Base-by-base conservation (phyloP, 1,284 basidiomycete genomes). In the Sanghuangporus weigelae region DNA sequence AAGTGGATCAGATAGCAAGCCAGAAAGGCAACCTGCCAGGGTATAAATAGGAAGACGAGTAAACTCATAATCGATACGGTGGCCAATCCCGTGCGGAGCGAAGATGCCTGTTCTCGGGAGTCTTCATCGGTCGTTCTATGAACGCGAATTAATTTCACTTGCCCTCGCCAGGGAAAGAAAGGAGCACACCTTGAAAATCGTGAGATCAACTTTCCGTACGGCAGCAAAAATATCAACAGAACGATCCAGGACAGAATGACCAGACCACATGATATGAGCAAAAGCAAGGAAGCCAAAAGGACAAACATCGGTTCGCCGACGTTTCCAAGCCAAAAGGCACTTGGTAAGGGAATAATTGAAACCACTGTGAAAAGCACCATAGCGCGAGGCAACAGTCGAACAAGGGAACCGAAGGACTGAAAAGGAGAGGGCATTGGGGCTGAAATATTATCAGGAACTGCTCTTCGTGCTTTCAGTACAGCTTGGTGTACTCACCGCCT, bases 1-100 rank as follows among this genome's bases (percentile, higher is more conserved):
- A 93, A 76, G 66, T 95, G 91, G 48, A 93, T 83, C 14, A 90
- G 68, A 82, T 90, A 93, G 67, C 88, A 86, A 40, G 91, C 86
- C 14, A 96, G 81, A 72, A 92, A 95, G 1, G 90, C 93, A 38
- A 96, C 90, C 74, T 97, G 95, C 83, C 93, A 94, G 0, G 96
- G 95, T 21, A 96, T 79, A 63, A 93, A 76, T 35, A 93, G 69
- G 66, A 88, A 83, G 49, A 95, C 86, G 12, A 89, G 76, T 11
- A 84, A 65, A 51, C 88, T 79, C n/a, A 95, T 79, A 14, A 87
- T 58, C 5, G 70, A 69, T 71, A 92, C 82, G 1, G 89, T 91
- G 6, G 86, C 53, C 16, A 89, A 39, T 1, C 81, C 83, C 68
- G 78, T 78, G 63, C 76, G 76, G 51, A 76, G 78, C 46, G 79